phyloP scores from a whole-genome alignment of 140 eudicot species.

The Oenanthe javanica region DNA sequence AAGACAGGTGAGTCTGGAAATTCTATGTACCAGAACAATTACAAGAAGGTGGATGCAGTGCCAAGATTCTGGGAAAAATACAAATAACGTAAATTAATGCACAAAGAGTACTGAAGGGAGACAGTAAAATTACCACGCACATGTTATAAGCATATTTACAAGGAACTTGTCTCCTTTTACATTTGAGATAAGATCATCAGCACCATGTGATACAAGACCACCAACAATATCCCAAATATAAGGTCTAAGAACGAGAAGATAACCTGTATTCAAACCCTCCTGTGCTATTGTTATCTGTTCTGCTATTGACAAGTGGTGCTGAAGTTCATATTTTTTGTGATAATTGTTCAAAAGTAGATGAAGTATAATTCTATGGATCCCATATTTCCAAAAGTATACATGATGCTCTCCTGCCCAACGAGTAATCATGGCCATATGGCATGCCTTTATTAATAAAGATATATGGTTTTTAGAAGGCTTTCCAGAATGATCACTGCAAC shows the following conservation, averaged over 20 bases:
- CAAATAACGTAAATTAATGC: not conserved
- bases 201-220: conserved; percentile 68
- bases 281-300: conserved; percentile 35
- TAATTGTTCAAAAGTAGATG: conserved; percentile 40
- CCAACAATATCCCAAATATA: conserved; percentile 90
- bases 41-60: not conserved
- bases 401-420: conserved; percentile 85
- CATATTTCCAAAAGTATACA: conserved; percentile 53
- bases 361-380: conserved; percentile 53
- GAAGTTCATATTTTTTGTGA: conserved; percentile 22
- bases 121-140: conserved; percentile 64
- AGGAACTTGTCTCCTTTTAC: conserved; percentile 29
- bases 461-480: conserved; percentile 41
- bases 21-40: not conserved
- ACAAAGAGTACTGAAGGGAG: conserved; percentile 2
- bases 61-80: not conserved
- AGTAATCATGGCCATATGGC: conserved; percentile 69
- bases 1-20: not conserved
- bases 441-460: conserved; percentile 51
- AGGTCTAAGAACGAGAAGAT: conserved; percentile 40
- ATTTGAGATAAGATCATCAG: conserved; percentile 33
- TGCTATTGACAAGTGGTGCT: conserved; percentile 20
- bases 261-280: conserved; percentile 29
- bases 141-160: conserved; percentile 48
- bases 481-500: conserved; percentile 33